Base-by-base conservation (phyloP, 805 yeast genomes). In the Nakazawaea laoshanensis region DNA sequence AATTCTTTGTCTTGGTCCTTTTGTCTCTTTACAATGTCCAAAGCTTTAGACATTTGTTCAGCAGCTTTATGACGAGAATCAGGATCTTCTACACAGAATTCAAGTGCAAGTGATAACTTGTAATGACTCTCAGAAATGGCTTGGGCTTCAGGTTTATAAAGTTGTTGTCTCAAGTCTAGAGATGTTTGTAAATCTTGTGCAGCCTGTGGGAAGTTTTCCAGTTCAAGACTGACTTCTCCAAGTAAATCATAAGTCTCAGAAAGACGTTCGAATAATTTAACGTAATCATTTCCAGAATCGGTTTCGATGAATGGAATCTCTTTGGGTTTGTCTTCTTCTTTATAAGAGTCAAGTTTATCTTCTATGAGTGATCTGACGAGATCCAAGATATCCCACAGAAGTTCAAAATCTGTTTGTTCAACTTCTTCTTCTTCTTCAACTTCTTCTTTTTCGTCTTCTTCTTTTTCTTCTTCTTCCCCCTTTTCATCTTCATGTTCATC, bases 161-260 rank as follows among this genome's bases (percentile, higher is more conserved):
- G 49, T 36, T 70, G 56, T 31, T 58, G 48, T 50, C 83, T 67
- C 27, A 78, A 55, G 19, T 68, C 56, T 21, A 83, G 62, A 25
- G 85, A 64, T 13, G 69, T 56, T 29, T 64, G 59, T 37, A 86
- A 73, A 52, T 88, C 95, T 13, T 59, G 59, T 0, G 79, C 70
- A 0, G 96, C 84, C 52, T 85, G 94, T 11, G 63, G 57, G 53
- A 87, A 87, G 53, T 85, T 84, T 46, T 89, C 96, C 2, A 92
- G 73, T 49, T 89, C 98, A 27, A 88, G 62, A 0, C 95, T 79
- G 7, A 88, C 81, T 50, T 89, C 96, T 20, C 97, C 97, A 12
- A 87, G 62, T 8, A 88, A 55, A 47, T 82, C 88, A 50, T 77
- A 81, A 1, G 78, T 70, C 36, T 84, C 88, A 0, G 88, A 75